Conservation (phyloP, 73 alveolate genomes). For the Paramecium bursaria region DNA sequence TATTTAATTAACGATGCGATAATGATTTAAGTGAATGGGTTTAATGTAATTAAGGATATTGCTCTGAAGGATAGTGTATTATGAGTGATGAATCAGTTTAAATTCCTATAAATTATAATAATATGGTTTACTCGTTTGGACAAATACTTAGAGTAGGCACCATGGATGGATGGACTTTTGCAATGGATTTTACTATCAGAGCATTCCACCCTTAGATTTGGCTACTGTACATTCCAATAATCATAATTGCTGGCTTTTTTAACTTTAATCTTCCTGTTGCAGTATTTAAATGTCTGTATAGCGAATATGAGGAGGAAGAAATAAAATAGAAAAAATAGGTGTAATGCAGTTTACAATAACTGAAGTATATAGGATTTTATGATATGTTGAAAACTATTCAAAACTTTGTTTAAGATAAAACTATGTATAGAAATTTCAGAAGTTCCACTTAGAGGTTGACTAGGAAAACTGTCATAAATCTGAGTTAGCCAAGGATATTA, state of each 20-base stretch:
- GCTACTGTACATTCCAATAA: constrained; percentile 9
- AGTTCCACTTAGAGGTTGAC: neutral
- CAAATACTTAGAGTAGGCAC: constrained; percentile 14
- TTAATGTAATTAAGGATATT: neutral
- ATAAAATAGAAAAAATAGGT: too few species aligned
- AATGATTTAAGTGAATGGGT: constrained; percentile 14
- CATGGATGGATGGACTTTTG: constrained; percentile 59
- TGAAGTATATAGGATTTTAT: neutral
- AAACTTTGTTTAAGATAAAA: too few species aligned
- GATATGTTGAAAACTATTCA: neutral
- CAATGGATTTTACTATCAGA: constrained; percentile 37
- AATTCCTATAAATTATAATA: constrained; percentile 21
- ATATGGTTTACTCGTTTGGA: constrained; percentile 17
- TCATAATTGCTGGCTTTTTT: constrained; percentile 45
- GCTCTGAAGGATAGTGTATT: constrained; percentile 15
- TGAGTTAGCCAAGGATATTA: neutral
- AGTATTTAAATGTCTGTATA: constrained; percentile 24
- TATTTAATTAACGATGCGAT: constrained; percentile 39
- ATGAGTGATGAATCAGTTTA: constrained; percentile 1
- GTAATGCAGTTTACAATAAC: neutral
- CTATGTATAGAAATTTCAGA: neutral
- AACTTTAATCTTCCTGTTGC: constrained; percentile 44
- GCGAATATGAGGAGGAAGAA: constrained; percentile 7
- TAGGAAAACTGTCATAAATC: neutral
- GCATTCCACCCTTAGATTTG: constrained; percentile 19